Evolutionary conservation across 148 eudicot genomes (phyloP).

Genomic region (Nepenthes mirabilis): DNA sequence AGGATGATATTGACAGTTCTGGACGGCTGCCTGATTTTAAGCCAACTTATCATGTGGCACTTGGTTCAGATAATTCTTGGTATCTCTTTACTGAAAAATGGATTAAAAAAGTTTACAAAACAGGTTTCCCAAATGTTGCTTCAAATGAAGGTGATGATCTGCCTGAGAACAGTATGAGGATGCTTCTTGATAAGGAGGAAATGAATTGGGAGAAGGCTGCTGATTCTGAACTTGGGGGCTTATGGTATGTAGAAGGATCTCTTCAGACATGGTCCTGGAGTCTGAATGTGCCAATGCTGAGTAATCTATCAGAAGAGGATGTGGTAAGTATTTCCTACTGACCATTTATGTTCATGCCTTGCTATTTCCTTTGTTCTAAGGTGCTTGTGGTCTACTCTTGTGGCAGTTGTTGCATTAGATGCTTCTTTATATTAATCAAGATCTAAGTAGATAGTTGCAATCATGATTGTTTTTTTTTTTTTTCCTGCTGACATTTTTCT

Average conservation of each 20-base stretch:
- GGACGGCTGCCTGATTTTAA: constrained; percentile 20
- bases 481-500: too few species aligned
- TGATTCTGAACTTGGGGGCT: constrained; percentile 70
- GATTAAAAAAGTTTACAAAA: constrained; percentile 69
- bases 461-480: too few species aligned
- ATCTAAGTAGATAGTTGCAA: too few species aligned
- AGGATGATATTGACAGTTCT: constrained; percentile 13
- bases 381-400: neutral
- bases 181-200: constrained; percentile 64
- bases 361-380: neutral
- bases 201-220: constrained; percentile 71
- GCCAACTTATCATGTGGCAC: constrained; percentile 85
- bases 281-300: constrained; percentile 84
- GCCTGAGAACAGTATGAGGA: constrained; percentile 60
- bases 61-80: constrained; percentile 99
- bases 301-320: constrained; percentile 80
- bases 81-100: constrained; percentile 97
- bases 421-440: too few species aligned
- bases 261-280: constrained; percentile 99
- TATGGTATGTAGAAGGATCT: constrained; percentile 92
- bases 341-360: neutral
- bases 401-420: neutral
- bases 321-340: constrained; percentile 32
- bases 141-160: constrained; percentile 57
- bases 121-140: constrained; percentile 81